These are phyloP conservation scores for Boletus rubropictus DNA, from an alignment of 768 basidiomycete genomes.

Conservation along the genomic window DNA sequence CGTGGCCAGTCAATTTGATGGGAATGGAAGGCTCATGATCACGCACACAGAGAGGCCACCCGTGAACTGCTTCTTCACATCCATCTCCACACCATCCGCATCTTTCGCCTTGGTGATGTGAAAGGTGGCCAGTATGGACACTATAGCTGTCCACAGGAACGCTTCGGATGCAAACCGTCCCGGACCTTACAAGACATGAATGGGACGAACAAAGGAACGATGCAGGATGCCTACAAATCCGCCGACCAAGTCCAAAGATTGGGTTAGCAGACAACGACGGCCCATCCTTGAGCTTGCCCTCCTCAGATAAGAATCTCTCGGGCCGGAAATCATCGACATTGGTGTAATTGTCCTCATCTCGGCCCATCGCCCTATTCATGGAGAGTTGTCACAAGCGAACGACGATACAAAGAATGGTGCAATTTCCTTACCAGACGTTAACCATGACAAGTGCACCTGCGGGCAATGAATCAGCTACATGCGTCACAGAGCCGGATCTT, in stretches of 20 bases:
- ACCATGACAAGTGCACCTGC: constrained; percentile 28
- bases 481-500: neutral
- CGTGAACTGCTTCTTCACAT: constrained; percentile 20
- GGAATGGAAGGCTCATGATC: neutral
- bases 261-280: constrained; percentile 14
- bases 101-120: constrained; percentile 22
- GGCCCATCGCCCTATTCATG: constrained; percentile 19
- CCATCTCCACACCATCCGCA: constrained; percentile 16
- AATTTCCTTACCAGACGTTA: constrained; percentile 31
- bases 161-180: constrained; percentile 23
- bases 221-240: constrained; percentile 14
- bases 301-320: constrained; percentile 19
- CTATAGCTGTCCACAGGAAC: constrained; percentile 19
- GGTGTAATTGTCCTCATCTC: constrained; percentile 13
- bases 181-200: constrained; percentile 5
- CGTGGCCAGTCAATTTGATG: neutral
- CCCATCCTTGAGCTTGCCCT: constrained; percentile 10
- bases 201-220: neutral
- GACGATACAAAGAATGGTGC: too few relatives aligned
- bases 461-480: constrained; percentile 1
- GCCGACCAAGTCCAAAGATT: constrained; percentile 23
- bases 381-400: neutral
- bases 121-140: constrained; percentile 21
- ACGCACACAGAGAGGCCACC: constrained; percentile 20
- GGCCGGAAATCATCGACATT: constrained; percentile 25